Conservation (phyloP, 148 eudicot genomes). For the Mesembryanthemum crystallinum region DNA sequence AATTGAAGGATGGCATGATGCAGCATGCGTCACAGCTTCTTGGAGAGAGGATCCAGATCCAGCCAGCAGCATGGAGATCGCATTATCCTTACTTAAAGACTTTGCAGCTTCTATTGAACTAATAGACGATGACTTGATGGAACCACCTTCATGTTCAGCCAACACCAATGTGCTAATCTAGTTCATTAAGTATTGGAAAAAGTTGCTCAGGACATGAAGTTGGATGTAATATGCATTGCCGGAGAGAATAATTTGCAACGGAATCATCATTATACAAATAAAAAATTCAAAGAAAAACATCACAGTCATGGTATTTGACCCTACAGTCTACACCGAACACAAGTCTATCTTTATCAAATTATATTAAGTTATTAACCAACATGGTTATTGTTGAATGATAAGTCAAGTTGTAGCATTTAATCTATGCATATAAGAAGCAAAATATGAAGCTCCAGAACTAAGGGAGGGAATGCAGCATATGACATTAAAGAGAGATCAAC, state of each 20-base stretch:
- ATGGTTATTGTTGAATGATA: neutral
- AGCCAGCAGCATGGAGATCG: slow-evolving; percentile 70
- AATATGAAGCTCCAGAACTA: neutral
- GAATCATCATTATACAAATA: neutral
- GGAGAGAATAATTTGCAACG: neutral
- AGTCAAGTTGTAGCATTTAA: neutral
- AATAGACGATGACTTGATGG: slow-evolving; percentile 53
- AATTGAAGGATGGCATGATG: slow-evolving; percentile 73
- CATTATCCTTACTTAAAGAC: slow-evolving; percentile 53
- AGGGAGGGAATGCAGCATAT: neutral
- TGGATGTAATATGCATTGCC: neutral
- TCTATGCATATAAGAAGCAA: neutral
- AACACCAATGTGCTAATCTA: slow-evolving; percentile 83
- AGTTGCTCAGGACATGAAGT: neutral
- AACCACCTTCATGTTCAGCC: slow-evolving; percentile 90
- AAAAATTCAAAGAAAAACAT: neutral
- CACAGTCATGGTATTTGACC: neutral
- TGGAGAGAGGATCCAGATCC: slow-evolving; percentile 89
- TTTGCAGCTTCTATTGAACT: slow-evolving; percentile 86
- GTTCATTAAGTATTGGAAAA: neutral
- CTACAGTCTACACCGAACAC: neutral
- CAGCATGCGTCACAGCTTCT: slow-evolving; percentile 84
- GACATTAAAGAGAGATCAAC: neutral
- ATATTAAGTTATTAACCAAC: neutral
- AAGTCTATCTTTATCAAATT: neutral